Conservation (phyloP, 2,329 filamentous ascomycete genomes). For the Aaosphaeria arxii region DNA sequence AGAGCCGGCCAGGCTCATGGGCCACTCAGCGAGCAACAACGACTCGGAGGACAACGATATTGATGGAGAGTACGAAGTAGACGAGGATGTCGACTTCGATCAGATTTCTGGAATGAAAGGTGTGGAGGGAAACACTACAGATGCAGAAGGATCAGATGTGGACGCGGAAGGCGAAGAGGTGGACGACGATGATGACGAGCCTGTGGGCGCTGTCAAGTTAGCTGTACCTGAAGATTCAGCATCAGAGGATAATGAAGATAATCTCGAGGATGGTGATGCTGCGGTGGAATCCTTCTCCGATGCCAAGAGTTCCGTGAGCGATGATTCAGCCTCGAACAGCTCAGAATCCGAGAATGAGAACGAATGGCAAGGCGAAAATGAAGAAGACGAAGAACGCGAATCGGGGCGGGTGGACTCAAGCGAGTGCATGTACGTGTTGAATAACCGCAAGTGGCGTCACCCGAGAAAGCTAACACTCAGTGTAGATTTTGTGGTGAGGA, state of each 20-base stretch:
- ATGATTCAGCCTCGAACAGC: slow-evolving; percentile 38
- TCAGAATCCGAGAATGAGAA: slow-evolving; percentile 56
- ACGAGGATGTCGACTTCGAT: slow-evolving; percentile 28
- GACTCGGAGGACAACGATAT: slow-evolving; percentile 35
- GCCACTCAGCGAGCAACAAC: slow-evolving; percentile 28
- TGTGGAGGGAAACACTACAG: slow-evolving; percentile 31
- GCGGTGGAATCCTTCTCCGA: slow-evolving; percentile 35
- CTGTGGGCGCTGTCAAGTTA: slow-evolving; percentile 42
- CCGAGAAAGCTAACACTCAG: slow-evolving; percentile 4
- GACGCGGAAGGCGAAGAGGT: slow-evolving; percentile 46
- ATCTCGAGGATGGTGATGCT: slow-evolving; percentile 39
- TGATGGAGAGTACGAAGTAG: slow-evolving; percentile 40
- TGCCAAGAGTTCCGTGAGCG: slow-evolving; percentile 37
- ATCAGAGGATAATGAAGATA: slow-evolving; percentile 41
- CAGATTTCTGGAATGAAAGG: slow-evolving; percentile 14
- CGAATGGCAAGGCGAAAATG: slow-evolving; percentile 53
- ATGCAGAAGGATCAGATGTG: slow-evolving; percentile 42
- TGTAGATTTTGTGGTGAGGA: slow-evolving; percentile 76
- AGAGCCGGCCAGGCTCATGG: slow-evolving; percentile 38
- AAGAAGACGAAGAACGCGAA: slow-evolving; percentile 54
- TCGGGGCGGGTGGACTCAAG: slow-evolving; percentile 52
- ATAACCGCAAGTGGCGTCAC: background rate
- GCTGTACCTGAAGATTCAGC: slow-evolving; percentile 24
- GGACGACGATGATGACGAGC: slow-evolving; percentile 47
- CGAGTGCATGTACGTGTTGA: slow-evolving; percentile 60